Percentiles rank a stretch among this genome's conserved stretches.
Evolutionary conservation across 2,329 filamentous ascomycete species (phyloP).

Genomic region (Penicillium sp.): DNA sequence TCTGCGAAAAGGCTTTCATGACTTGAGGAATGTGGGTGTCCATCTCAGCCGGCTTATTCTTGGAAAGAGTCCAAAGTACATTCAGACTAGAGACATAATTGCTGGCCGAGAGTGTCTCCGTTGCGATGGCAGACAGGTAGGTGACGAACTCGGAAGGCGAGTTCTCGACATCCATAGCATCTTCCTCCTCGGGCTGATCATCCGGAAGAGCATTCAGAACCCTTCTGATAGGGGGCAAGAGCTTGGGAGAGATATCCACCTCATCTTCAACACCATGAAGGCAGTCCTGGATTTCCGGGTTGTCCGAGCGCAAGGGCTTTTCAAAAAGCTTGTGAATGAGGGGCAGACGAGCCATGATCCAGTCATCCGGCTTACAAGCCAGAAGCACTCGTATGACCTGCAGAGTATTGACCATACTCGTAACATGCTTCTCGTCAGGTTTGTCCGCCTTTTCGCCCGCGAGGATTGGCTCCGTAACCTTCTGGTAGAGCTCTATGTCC

Average conservation of each 20-base stretch:
- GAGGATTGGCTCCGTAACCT: constrained; percentile 77
- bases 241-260: constrained; percentile 59
- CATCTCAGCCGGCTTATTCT: constrained; percentile 74
- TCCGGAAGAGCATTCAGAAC: constrained; percentile 84
- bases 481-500: constrained; percentile 82
- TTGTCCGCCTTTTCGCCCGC: constrained; percentile 75
- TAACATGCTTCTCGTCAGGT: constrained; percentile 71
- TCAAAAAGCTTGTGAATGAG: constrained; percentile 79
- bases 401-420: constrained; percentile 83
- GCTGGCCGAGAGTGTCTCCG: constrained; percentile 70
- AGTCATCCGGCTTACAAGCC: constrained; percentile 78
- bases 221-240: constrained; percentile 68
- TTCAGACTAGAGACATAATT: constrained; percentile 86
- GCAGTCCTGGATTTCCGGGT: constrained; percentile 86
- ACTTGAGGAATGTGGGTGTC: constrained; percentile 78
- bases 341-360: constrained; percentile 71
- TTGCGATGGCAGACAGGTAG: constrained; percentile 75
- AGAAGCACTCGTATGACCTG: constrained; percentile 85
- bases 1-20: constrained; percentile 87
- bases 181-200: constrained; percentile 71
- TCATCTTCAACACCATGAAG: constrained; percentile 66
- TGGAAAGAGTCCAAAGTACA: constrained; percentile 81
- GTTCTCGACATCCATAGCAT: constrained; percentile 64
- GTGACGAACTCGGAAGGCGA: constrained; percentile 79
- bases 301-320: constrained; percentile 78